A percentile compares a stretch with the other conserved stretches of the same genome.
phyloP scores from a whole-genome alignment of 2,329 filamentous ascomycete genomes.

The Beauveria sp. region DNA sequence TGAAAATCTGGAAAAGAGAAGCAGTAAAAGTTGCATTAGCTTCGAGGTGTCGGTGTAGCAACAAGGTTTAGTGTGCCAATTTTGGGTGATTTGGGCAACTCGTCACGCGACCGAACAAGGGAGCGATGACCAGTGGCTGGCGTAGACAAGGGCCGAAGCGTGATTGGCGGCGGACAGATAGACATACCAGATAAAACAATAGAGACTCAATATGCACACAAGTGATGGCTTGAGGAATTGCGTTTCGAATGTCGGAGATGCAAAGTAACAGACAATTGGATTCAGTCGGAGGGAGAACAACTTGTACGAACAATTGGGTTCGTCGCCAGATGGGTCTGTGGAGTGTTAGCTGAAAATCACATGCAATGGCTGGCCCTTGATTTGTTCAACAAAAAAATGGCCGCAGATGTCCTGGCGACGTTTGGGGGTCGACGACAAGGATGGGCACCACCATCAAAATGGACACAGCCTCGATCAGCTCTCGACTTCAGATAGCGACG shows the following conservation, averaged over 20 bases:
- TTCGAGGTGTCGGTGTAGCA: conserved; percentile 8
- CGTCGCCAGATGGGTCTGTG: conserved; percentile 5
- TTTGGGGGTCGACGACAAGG: neutral
- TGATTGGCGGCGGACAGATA: neutral
- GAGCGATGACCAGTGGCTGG: neutral
- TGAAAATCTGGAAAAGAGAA: neutral
- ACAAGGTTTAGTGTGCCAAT: conserved; percentile 8
- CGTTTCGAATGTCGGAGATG: neutral
- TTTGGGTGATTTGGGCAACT: conserved; percentile 4
- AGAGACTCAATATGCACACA: neutral
- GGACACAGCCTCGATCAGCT: too few relatives aligned
- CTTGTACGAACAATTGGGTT: neutral
- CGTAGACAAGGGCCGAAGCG: neutral
- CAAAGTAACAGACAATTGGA: neutral
- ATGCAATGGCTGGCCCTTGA: neutral
- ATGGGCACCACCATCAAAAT: neutral
- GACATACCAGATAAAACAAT: neutral
- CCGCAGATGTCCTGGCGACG: neutral
- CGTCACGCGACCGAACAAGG: conserved; percentile 8
- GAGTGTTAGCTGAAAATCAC: conserved; percentile 9
- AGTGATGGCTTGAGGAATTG: neutral
- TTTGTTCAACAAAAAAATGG: conserved; percentile 9
- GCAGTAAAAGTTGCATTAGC: neutral
- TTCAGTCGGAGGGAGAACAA: neutral
- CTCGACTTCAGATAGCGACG: too few relatives aligned